phyloP scores from a whole-genome alignment of 106 monocot genomes.

The Platanthera zijinensis region DNA sequence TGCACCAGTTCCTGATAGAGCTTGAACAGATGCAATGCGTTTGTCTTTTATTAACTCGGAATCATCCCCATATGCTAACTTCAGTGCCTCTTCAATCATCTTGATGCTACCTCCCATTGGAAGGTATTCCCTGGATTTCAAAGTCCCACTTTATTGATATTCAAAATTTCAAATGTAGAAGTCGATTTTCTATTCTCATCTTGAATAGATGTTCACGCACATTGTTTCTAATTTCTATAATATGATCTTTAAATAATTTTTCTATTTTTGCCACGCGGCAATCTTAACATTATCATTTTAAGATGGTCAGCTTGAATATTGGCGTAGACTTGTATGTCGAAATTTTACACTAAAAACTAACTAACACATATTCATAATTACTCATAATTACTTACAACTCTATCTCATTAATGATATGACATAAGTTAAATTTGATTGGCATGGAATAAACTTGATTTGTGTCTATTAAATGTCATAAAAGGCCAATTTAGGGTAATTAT shows the following conservation, averaged over 20 bases:
- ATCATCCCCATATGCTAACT: constrained; percentile 89
- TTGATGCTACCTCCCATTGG: constrained; percentile 93
- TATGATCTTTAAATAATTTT: not conserved
- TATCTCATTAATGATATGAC: no score
- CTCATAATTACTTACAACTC: no score
- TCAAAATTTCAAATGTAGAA: not conserved
- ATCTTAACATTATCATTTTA: no score
- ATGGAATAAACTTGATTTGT: not conserved
- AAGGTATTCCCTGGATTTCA: constrained; percentile 77
- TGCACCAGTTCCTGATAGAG: constrained; percentile 93
- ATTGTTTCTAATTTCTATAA: not conserved
- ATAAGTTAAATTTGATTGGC: no score
- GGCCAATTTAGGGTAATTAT: not conserved
- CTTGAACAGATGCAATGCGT: constrained; percentile 80
- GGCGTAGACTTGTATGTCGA: not conserved
- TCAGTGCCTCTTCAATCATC: constrained; percentile 83
- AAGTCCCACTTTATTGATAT: not conserved
- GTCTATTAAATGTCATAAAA: not conserved
- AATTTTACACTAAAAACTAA: not conserved
- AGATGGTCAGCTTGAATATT: not conserved
- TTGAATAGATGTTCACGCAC: not conserved
- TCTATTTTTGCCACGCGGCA: no score
- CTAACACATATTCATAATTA: not conserved
- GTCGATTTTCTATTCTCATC: no score
- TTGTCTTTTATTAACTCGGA: constrained; percentile 89